A percentile compares a stretch with the other conserved stretches of the same genome.
Conservation (phyloP, 169 alveolate species). For the Cytauxzoon felis region DNA sequence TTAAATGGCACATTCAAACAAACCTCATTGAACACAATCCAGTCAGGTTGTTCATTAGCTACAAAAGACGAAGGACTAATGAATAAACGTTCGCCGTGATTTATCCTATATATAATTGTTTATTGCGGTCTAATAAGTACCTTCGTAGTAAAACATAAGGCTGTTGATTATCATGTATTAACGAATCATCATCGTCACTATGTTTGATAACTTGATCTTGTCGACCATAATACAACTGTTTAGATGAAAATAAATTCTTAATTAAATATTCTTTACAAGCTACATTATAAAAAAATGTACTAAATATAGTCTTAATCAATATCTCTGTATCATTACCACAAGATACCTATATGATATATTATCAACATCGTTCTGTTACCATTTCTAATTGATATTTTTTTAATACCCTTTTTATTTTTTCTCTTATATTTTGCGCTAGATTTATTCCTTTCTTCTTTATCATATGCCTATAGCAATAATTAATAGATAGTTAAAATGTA, state of each 20-base stretch:
- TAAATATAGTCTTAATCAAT: conserved; percentile 47
- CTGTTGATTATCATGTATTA: conserved; percentile 36
- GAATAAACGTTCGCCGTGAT: conserved; percentile 21
- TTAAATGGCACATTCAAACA: too few relatives aligned
- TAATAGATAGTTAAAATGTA: background rate
- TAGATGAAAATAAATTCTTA: conserved; percentile 25
- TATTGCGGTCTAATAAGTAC: background rate
- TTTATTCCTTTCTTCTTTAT: conserved; percentile 34
- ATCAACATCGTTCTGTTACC: background rate
- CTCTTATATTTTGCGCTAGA: conserved; percentile 27
- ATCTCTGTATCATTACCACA: conserved; percentile 35
- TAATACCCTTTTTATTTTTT: background rate
- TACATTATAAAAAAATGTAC: conserved; percentile 55
- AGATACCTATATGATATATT: background rate
- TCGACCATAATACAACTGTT: conserved; percentile 36
- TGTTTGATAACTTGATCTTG: conserved; percentile 1
- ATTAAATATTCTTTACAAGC: conserved; percentile 62
- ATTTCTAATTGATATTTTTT: conserved; percentile 31
- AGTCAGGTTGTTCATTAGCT: conserved; percentile 56
- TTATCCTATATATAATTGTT: background rate
- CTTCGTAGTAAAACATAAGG: conserved; percentile 42
- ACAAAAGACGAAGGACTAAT: conserved; percentile 55
- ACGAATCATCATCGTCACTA: conserved; percentile 38
- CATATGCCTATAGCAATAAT: conserved; percentile 25
- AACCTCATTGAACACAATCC: conserved; percentile 62